A percentile compares a stretch with the other conserved stretches of the same genome.
phyloP scores from a whole-genome alignment of 2,329 filamentous ascomycete genomes.

The Amphichorda felina region DNA sequence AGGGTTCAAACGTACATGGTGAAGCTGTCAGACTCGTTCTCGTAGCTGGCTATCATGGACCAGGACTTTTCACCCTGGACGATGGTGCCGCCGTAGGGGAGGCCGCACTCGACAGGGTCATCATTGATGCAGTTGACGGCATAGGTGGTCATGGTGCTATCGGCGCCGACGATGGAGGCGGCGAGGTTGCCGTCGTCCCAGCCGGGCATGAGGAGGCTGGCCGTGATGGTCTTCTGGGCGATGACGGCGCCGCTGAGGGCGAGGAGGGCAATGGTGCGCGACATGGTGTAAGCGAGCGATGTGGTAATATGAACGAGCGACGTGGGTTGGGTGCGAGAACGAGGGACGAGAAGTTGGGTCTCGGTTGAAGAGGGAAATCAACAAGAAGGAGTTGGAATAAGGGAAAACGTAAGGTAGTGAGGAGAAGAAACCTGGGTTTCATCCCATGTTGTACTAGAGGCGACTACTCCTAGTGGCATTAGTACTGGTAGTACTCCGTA shows the following conservation, averaged over 20 bases:
- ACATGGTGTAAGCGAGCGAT: too few species aligned
- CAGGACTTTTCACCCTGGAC: conserved; percentile 16
- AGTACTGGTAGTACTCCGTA: too few species aligned
- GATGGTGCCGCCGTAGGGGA: conserved; percentile 10
- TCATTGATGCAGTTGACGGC: conserved; percentile 12
- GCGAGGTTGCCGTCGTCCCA: conserved; percentile 10
- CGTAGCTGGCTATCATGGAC: conserved; percentile 6
- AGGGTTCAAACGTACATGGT: too few species aligned
- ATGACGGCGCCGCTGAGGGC: conserved; percentile 36
- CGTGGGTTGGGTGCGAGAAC: too few species aligned
- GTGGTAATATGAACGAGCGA: too few species aligned
- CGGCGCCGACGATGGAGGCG: conserved; percentile 17
- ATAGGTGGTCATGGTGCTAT: conserved; percentile 15
- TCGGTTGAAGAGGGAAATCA: background rate
- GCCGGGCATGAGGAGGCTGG: conserved; percentile 14
- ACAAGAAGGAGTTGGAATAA: too few species aligned
- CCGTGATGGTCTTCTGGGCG: conserved; percentile 10
- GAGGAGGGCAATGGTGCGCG: conserved; percentile 38
- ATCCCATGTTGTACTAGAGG: too few species aligned
- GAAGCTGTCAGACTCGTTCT: background rate
- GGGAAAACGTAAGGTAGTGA: too few species aligned
- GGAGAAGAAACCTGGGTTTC: too few species aligned
- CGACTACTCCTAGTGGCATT: too few species aligned
- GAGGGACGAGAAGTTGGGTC: background rate
- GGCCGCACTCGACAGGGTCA: conserved; percentile 12